Conservation (phyloP, 306 rosid species). For the Rosa multiflora region DNA sequence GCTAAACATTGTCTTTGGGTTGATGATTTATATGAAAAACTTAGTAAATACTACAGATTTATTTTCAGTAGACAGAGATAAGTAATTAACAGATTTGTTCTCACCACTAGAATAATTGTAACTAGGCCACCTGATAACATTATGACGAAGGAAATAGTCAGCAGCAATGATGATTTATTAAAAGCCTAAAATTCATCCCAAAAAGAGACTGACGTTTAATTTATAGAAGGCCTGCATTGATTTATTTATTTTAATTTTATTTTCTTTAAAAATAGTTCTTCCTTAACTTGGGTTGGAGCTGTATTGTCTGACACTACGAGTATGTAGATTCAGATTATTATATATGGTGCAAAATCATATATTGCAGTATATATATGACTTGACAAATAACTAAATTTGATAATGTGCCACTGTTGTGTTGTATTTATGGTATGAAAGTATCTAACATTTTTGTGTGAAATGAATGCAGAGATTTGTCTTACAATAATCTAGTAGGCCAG, state of each 20-base stretch:
- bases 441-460: constrained; percentile 12
- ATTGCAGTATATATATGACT: not conserved
- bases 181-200: not conserved
- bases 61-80: not conserved
- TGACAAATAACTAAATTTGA: not conserved
- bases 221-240: not conserved
- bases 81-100: not conserved
- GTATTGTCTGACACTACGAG: not conserved
- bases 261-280: not conserved
- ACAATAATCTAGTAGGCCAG: constrained; percentile 62
- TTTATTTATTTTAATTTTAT: not conserved
- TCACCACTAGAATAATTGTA: not conserved
- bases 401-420: not conserved
- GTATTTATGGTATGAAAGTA: not conserved
- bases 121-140: not conserved
- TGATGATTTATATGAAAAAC: not conserved
- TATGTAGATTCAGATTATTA: not conserved
- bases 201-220: not conserved
- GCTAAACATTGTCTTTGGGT: not conserved
- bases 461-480: constrained; percentile 76
- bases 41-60: not conserved
- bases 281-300: not conserved
- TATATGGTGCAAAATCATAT: not conserved
- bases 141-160: not conserved
- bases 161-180: not conserved